A percentile compares a stretch with the other conserved stretches of the same genome.
Conservation (phyloP, 768 basidiomycete species). For the Xerocomellus amylosporus region DNA sequence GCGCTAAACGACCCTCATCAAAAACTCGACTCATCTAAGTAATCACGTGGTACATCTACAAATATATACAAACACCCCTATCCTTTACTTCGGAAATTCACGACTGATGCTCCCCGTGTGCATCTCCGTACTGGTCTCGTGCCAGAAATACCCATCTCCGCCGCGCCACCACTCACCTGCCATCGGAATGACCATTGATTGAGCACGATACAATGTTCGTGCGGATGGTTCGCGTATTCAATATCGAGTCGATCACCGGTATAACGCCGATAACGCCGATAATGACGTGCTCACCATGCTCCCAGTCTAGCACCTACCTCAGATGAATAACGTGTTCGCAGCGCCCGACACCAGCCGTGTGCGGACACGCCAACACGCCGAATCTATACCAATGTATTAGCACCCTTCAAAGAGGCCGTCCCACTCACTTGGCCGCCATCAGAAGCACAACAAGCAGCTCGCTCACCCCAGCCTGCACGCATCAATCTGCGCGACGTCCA, state of each 20-base stretch:
- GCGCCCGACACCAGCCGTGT: slow-evolving; percentile 89
- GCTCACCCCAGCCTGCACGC: slow-evolving; percentile 85
- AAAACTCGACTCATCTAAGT: slow-evolving; percentile 9
- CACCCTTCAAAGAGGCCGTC: neutral
- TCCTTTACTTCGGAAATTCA: slow-evolving; percentile 74
- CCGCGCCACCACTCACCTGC: slow-evolving; percentile 37
- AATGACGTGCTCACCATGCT: neutral
- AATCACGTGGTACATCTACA: slow-evolving; percentile 16
- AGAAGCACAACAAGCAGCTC: slow-evolving; percentile 85
- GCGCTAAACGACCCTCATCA: slow-evolving; percentile 1
- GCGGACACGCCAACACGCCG: slow-evolving; percentile 84
- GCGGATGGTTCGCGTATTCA: slow-evolving; percentile 81
- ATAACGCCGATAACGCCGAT: slow-evolving; percentile 21
- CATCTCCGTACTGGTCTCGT: slow-evolving; percentile 69
- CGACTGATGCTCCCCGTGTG: slow-evolving; percentile 72
- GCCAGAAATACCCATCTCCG: slow-evolving; percentile 9
- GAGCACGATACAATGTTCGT: slow-evolving; percentile 89
- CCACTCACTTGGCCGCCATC: slow-evolving; percentile 79
- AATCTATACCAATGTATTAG: slow-evolving; percentile 47
- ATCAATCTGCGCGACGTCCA: slow-evolving; percentile 88
- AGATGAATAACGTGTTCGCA: slow-evolving; percentile 91
- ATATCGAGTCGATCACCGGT: slow-evolving; percentile 92
- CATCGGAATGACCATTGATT: slow-evolving; percentile 86
- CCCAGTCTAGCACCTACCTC: slow-evolving; percentile 43
- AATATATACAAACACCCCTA: slow-evolving; percentile 24